Percentiles rank a stretch among this genome's conserved stretches.
Conservation (phyloP, 192 early-diverging fungal species). For the Entomortierella beljakovae region DNA sequence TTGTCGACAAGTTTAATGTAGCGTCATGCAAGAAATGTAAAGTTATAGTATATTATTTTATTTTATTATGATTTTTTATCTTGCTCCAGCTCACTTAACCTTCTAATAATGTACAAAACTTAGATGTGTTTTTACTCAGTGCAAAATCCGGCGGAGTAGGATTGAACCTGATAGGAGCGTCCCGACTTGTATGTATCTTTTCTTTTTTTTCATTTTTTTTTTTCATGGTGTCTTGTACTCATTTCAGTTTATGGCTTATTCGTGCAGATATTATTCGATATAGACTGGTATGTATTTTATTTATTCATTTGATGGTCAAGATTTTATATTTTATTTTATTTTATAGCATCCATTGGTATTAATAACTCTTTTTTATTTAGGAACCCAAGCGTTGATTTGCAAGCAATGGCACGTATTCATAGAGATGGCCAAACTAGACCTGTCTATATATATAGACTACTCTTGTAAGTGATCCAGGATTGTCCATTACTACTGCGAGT, state of each 20-base stretch:
- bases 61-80: not conserved
- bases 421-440: conserved; percentile 55
- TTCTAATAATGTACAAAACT: not conserved
- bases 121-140: conserved; percentile 64
- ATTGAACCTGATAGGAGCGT: conserved; percentile 70
- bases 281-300: conserved; percentile 64
- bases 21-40: conserved; percentile 52
- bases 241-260: not conserved
- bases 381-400: conserved; percentile 55
- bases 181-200: conserved; percentile 54
- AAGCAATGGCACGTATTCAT: conserved; percentile 75
- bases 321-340: not conserved
- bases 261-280: conserved; percentile 64
- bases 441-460: conserved; percentile 53
- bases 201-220: not conserved
- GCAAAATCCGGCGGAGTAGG: conserved; percentile 72
- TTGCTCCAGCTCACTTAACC: too few relatives aligned
- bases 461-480: conserved; percentile 47
- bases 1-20: conserved; percentile 58
- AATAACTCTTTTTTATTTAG: not conserved
- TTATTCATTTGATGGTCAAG: not conserved
- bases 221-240: not conserved
- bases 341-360: not conserved
- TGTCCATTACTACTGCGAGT: too few relatives aligned
- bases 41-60: not conserved